These are phyloP conservation scores for Fusarium chuoi DNA, from an alignment of 2,329 filamentous ascomycete species.

Conservation along the genomic window DNA sequence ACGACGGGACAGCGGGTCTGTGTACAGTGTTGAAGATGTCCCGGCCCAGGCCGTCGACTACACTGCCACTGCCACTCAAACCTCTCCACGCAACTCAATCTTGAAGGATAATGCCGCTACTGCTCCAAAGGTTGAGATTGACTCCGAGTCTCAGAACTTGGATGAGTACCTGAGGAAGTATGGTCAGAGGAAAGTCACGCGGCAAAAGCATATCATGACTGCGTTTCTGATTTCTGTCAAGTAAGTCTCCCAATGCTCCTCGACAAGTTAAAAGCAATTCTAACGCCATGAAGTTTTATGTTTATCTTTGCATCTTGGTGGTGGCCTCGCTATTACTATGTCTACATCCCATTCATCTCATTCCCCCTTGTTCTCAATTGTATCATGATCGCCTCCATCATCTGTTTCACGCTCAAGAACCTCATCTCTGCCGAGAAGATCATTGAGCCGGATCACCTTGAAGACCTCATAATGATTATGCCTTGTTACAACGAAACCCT, in stretches of 20 bases:
- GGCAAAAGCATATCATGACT: slow-evolving; percentile 28
- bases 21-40: not conserved
- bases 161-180: slow-evolving; percentile 19
- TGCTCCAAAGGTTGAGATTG: slow-evolving; percentile 7
- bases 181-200: slow-evolving; percentile 20
- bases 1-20: slow-evolving; percentile 6
- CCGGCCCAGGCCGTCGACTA: not conserved
- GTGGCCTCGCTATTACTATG: slow-evolving; percentile 39
- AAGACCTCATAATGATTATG: slow-evolving; percentile 52
- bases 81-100: slow-evolving; percentile 8
- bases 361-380: slow-evolving; percentile 42
- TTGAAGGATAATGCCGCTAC: not conserved
- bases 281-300: slow-evolving; percentile 25
- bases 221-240: slow-evolving; percentile 25
- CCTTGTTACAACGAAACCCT: slow-evolving; percentile 57
- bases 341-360: slow-evolving; percentile 42
- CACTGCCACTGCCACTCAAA: slow-evolving; percentile 14
- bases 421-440: slow-evolving; percentile 22
- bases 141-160: slow-evolving; percentile 26
- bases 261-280: accelerated
- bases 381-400: slow-evolving; percentile 40
- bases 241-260: not conserved
- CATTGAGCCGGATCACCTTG: slow-evolving; percentile 39
- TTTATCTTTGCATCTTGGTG: slow-evolving; percentile 43
- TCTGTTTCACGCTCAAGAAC: slow-evolving; percentile 28